Percentiles rank a stretch among this genome's conserved stretches.
These are phyloP conservation scores for Dipsacomyces acuminosporus DNA, from an alignment of 371 early-diverging fungal species.

Conservation along the genomic window DNA sequence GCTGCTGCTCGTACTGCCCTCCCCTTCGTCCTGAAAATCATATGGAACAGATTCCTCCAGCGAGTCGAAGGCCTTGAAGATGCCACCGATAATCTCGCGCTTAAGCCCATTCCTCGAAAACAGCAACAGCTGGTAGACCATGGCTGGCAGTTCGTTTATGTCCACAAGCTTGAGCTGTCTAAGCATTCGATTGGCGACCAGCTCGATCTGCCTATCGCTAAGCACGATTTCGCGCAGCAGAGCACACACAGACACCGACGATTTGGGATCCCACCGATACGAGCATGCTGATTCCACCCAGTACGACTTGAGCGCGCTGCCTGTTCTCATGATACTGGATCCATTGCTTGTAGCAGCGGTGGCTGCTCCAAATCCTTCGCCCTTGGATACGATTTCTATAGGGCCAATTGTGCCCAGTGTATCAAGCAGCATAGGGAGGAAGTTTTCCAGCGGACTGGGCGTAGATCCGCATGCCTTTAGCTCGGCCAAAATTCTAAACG, in stretches of 20 bases:
- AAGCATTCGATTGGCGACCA: slow-evolving; percentile 27
- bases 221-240: slow-evolving; percentile 30
- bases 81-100: slow-evolving; percentile 25
- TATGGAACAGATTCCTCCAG: slow-evolving; percentile 13
- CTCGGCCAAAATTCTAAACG: slow-evolving; percentile 38
- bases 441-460: slow-evolving; percentile 5
- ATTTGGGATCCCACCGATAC: slow-evolving; percentile 32
- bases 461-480: slow-evolving; percentile 31
- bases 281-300: slow-evolving; percentile 44
- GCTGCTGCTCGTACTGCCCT: background rate
- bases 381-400: slow-evolving; percentile 25
- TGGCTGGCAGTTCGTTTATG: slow-evolving; percentile 33
- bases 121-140: slow-evolving; percentile 46
- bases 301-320: slow-evolving; percentile 28
- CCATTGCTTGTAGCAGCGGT: background rate
- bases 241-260: slow-evolving; percentile 27
- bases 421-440: slow-evolving; percentile 37
- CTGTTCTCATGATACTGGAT: slow-evolving; percentile 20
- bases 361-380: background rate
- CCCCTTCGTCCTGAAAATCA: background rate
- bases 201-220: slow-evolving; percentile 6
- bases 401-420: slow-evolving; percentile 25
- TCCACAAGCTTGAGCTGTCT: slow-evolving; percentile 24
- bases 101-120: slow-evolving; percentile 28
- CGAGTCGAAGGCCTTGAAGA: slow-evolving; percentile 38